Conservation (phyloP, 495 filamentous ascomycete species). For the Podospora pseudopauciseta region DNA sequence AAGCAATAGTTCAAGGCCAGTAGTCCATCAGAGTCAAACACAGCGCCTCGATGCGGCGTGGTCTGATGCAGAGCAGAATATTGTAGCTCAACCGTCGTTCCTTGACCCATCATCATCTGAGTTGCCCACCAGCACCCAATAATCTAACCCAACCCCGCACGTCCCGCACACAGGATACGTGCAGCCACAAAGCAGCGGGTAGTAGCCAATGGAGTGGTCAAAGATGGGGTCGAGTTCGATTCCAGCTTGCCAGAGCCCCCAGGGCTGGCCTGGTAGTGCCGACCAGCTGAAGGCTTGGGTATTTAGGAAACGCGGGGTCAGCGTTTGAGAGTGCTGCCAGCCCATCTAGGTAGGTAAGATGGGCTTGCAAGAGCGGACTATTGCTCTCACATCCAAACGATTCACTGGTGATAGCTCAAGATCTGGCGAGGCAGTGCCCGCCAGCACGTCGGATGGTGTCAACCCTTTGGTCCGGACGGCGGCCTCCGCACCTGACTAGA, state of each 20-base stretch:
- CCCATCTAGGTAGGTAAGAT: too few species aligned
- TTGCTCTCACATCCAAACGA: background rate
- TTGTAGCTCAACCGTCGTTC: background rate
- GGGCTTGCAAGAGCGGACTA: too few species aligned
- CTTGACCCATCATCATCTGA: background rate
- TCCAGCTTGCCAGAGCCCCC: background rate
- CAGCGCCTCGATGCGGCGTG: background rate
- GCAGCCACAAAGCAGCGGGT: background rate
- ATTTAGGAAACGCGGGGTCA: background rate
- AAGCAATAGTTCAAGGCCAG: too few species aligned
- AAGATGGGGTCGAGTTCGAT: background rate
- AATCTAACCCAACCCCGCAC: background rate
- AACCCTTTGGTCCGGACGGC: too few species aligned
- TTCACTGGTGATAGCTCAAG: background rate
- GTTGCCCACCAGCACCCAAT: background rate
- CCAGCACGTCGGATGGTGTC: background rate
- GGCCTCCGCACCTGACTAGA: background rate
- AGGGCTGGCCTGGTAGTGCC: conserved; percentile 17
- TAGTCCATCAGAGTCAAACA: too few species aligned
- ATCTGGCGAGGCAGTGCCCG: background rate
- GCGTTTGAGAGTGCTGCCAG: too few species aligned
- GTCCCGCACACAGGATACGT: background rate
- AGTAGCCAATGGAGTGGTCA: conserved; percentile 11
- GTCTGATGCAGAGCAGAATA: too few species aligned
- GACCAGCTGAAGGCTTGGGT: conserved; percentile 6